Evolutionary conservation across 129 eudicot genomes (phyloP), one percentile per base, ranked within the genome.

Genomic region (Chrysanthemum seticuspe): DNA sequence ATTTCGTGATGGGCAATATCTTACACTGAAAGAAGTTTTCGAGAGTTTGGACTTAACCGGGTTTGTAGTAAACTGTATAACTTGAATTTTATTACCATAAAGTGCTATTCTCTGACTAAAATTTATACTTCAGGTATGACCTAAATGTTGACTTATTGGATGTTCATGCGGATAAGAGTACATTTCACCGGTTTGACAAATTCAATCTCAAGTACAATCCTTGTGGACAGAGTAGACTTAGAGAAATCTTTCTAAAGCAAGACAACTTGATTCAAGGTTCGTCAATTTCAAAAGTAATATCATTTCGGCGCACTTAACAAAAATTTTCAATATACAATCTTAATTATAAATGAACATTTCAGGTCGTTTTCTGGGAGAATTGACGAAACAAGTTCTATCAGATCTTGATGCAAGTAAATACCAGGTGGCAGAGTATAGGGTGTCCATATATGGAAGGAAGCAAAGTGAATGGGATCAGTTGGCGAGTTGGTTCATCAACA

Each of bases 161-260:
- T 72, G 94, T 87, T 49, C 94, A 87, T 69, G 94, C 94, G 49
- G 94, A 87, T 47, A 87, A 87, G 80, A 87, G 88, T 74, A 87
- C 94, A 3, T 87, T 87, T 75, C 94, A 87, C 71, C 89, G 94
- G 2, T 87, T 85, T 68, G 94, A 87, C 76, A 87, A 85, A 73
- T 87, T 87, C 82, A 87, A 87, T 78, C 94, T 87, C 74, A 87
- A 87, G 83, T 87, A 87, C 68, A 87, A 87, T 78, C 94, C 94
- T 36, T 87, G 94, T 85, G 94, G 94, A 51, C 94, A 87, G 76
- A 87, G 94, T 66, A 75, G 90, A 49, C 94, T 87, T 61, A 82
- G 94, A 82, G 94, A 87, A 70, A 87, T 87, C 49, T 87, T 87
- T 69, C 53, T 87, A 63, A 87, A 87, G 84, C 94, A 87, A 84